Evolutionary conservation across 352 stramenopile species (phyloP).

Genomic region (Globisporangium splendens): DNA sequence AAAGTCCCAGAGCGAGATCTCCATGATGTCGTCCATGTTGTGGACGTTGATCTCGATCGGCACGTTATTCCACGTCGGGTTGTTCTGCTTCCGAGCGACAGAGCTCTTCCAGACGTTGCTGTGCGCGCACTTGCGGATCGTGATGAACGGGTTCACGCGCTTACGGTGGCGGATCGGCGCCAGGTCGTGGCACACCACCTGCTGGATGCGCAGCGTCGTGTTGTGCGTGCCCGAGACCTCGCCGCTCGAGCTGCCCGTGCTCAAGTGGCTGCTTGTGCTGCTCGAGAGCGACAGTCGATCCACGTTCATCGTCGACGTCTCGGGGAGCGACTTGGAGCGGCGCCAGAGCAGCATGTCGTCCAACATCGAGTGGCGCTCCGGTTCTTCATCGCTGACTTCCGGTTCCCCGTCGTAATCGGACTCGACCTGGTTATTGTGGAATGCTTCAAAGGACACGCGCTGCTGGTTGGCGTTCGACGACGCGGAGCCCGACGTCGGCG

Average conservation of each 20-base stretch:
- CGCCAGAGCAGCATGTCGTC: slow-evolving; percentile 12
- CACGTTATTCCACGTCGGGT: slow-evolving; percentile 41
- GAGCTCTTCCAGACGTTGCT: slow-evolving; percentile 43
- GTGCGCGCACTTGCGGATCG: slow-evolving; percentile 30
- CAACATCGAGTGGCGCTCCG: slow-evolving; percentile 26
- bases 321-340: slow-evolving; percentile 6
- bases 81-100: slow-evolving; percentile 31
- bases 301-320: slow-evolving; percentile 1
- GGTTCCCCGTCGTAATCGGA: background rate
- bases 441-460: slow-evolving; percentile 24
- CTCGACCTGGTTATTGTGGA: background rate
- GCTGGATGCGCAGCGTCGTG: slow-evolving; percentile 27
- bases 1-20: slow-evolving; percentile 71
- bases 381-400: slow-evolving; percentile 14
- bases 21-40: slow-evolving; percentile 29
- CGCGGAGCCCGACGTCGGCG: slow-evolving; percentile 10
- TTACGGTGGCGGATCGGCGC: slow-evolving; percentile 52
- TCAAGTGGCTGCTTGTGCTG: slow-evolving; percentile 14
- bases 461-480: background rate
- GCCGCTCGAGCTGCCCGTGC: slow-evolving; percentile 12
- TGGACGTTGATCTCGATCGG: slow-evolving; percentile 35
- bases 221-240: slow-evolving; percentile 19
- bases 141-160: slow-evolving; percentile 52
- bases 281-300: slow-evolving; percentile 5
- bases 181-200: slow-evolving; percentile 36